Evolutionary conservation across 1,284 basidiomycete genomes (phyloP).

Genomic region (Ganoderma boninense): DNA sequence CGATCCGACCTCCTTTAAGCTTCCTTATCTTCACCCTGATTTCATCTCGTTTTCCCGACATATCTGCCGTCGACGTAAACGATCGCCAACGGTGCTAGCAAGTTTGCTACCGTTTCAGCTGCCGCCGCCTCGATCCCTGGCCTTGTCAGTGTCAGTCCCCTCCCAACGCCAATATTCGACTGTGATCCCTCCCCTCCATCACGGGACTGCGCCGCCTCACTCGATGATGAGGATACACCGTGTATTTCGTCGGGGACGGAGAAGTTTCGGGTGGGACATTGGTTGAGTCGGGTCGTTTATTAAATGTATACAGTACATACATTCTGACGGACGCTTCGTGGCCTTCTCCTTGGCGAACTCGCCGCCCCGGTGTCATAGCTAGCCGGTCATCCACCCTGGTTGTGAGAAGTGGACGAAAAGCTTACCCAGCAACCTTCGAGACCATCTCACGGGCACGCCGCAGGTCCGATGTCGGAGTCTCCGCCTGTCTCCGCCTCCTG

Average conservation of each 20-base stretch:
- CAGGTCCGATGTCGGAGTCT: not conserved
- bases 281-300: not conserved
- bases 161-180: not conserved
- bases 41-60: not conserved
- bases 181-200: not conserved
- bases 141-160: not conserved
- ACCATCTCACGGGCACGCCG: not conserved
- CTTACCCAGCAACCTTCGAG: not conserved
- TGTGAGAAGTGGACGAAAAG: no score
- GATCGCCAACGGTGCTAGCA: not conserved
- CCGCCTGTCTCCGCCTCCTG: not conserved
- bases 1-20: no score
- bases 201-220: not conserved
- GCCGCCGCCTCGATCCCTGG: not conserved
- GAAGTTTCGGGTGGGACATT: not conserved
- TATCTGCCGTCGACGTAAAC: not conserved
- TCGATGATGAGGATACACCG: not conserved
- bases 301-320: not conserved
- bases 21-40: no score
- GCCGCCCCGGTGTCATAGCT: not conserved
- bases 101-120: no score
- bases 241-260: not conserved
- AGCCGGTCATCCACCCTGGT: not conserved
- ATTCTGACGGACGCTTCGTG: not conserved
- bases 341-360: not conserved